A percentile compares a stretch with the other conserved stretches of the same genome.
phyloP scores from a whole-genome alignment of 192 early-diverging fungal species.

The Coemansia reversa region DNA sequence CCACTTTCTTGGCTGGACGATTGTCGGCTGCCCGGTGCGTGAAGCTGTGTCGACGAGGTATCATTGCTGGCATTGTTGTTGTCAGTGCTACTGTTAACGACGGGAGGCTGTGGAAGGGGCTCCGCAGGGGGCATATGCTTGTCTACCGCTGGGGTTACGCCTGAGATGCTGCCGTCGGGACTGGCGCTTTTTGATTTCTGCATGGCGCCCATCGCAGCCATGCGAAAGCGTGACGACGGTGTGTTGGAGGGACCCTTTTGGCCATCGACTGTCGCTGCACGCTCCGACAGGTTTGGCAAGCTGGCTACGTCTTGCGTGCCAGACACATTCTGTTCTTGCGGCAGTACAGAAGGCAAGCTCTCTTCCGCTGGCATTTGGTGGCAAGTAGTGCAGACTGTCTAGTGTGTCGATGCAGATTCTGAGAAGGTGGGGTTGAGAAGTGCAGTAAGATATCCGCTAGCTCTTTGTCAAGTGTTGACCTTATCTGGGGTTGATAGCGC shows the following conservation, averaged over 20 bases:
- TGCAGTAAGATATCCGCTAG: too few relatives aligned
- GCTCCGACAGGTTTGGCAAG: background rate
- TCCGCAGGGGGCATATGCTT: slow-evolving; percentile 3
- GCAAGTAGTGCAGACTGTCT: background rate
- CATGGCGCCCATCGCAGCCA: slow-evolving; percentile 26
- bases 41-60: background rate
- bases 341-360: background rate
- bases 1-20: slow-evolving; percentile 6
- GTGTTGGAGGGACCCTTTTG: slow-evolving; percentile 3
- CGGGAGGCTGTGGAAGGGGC: slow-evolving; percentile 11
- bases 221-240: slow-evolving; percentile 34
- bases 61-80: background rate
- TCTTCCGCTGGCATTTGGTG: background rate
- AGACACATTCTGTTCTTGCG: slow-evolving; percentile 1
- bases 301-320: slow-evolving; percentile 3
- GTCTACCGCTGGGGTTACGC: background rate
- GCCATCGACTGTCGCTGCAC: background rate
- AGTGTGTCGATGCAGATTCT: too few relatives aligned
- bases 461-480: background rate
- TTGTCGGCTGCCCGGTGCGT: slow-evolving; percentile 3
- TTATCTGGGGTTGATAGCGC: background rate
- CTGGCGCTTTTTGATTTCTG: slow-evolving; percentile 16
- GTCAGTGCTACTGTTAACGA: background rate
- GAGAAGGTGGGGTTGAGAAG: background rate
- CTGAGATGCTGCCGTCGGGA: background rate